Evolutionary conservation across 2,329 filamentous ascomycete species (phyloP).

Genomic region (Pleomassaria siparia): DNA sequence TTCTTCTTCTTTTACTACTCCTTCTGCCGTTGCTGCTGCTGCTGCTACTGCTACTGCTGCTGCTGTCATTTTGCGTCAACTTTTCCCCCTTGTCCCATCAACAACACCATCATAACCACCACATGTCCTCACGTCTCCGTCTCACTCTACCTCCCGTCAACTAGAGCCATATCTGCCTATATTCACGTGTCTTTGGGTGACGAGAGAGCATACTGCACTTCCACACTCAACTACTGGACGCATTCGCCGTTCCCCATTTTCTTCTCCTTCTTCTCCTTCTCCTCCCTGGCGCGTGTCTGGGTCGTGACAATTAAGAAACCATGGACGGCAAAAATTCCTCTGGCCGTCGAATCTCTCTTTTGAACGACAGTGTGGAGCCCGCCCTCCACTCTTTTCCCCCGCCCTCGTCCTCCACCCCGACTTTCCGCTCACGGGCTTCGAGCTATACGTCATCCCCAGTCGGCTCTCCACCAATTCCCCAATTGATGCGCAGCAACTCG

Average conservation of each 20-base stretch:
- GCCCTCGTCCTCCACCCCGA: conserved; percentile 38
- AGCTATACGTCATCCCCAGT: conserved; percentile 51
- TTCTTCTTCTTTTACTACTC: background rate
- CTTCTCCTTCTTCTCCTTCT: too few species aligned
- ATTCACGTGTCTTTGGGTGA: conserved; percentile 7
- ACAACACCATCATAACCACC: too few species aligned
- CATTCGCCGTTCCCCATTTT: too few species aligned
- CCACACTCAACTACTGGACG: conserved; percentile 1
- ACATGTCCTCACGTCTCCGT: too few species aligned
- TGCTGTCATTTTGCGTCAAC: too few species aligned
- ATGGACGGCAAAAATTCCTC: conserved; percentile 56
- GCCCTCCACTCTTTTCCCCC: conserved; percentile 34
- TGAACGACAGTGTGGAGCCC: conserved; percentile 49
- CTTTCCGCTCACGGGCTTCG: conserved; percentile 43
- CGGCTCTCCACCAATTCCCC: conserved; percentile 50
- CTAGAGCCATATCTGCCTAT: background rate
- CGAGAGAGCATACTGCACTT: conserved; percentile 4
- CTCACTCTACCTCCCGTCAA: background rate
- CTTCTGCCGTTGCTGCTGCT: background rate
- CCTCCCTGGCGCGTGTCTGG: conserved; percentile 28
- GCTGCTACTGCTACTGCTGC: background rate
- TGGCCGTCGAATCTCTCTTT: conserved; percentile 53
- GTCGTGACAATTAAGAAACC: conserved; percentile 28
- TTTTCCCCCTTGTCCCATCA: too few species aligned
- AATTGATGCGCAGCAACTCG: conserved; percentile 49